Evolutionary conservation across 257 asterid genomes (phyloP).

Genomic region (Apocynum venetum): DNA sequence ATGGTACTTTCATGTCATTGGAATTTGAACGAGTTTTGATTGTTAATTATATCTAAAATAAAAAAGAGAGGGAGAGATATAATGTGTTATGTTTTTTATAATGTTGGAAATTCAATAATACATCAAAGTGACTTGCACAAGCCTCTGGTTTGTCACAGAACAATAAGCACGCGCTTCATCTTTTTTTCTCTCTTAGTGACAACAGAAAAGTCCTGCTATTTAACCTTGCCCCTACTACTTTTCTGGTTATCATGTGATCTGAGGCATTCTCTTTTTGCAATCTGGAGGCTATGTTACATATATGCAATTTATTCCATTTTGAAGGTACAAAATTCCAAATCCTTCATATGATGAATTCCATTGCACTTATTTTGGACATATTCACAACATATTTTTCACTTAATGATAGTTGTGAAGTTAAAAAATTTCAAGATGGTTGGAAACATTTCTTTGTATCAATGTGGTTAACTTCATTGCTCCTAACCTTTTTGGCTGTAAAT

Average conservation of each 20-base stretch:
- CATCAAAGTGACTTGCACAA: neutral
- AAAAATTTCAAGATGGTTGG: neutral
- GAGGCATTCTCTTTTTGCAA: neutral
- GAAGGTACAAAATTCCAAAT: neutral
- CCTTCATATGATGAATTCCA: neutral
- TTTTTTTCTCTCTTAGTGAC: neutral
- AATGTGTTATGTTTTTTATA: neutral
- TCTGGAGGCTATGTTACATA: neutral
- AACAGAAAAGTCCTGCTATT: neutral
- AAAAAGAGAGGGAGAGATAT: neutral
- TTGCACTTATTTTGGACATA: neutral
- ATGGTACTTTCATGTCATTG: neutral
- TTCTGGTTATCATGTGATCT: neutral
- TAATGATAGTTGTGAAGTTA: neutral
- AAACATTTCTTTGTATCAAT: neutral
- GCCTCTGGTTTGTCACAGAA: neutral
- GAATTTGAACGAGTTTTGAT: neutral
- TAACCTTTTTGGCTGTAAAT: neutral
- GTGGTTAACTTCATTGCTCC: neutral
- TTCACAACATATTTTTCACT: neutral
- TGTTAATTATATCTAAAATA: neutral
- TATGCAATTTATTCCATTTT: neutral
- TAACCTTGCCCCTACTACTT: neutral
- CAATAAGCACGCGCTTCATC: neutral
- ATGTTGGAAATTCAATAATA: neutral